Conservation (phyloP, 1,284 basidiomycete genomes). For the Leccinum fallax region DNA sequence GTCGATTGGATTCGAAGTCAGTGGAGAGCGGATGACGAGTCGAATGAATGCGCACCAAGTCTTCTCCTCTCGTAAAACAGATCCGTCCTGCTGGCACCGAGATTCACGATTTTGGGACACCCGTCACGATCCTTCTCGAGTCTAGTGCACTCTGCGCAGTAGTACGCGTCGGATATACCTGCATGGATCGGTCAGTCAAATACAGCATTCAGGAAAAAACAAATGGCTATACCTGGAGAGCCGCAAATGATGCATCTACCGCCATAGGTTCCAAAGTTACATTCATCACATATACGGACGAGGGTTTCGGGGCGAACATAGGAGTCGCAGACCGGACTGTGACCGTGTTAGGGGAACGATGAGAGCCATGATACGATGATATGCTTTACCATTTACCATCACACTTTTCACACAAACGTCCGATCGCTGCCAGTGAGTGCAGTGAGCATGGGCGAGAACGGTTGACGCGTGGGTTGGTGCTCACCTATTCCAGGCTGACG, state of each 20-base stretch:
- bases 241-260: conserved; percentile 98
- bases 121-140: conserved; percentile 98
- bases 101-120: conserved; percentile 98
- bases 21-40: neutral
- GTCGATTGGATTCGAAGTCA: conserved; percentile 8
- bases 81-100: conserved; percentile 88
- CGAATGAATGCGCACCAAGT: conserved; percentile 39
- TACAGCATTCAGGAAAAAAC: conserved; percentile 4
- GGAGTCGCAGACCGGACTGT: conserved; percentile 97
- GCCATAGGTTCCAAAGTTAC: conserved; percentile 98
- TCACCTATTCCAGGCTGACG: conserved; percentile 93
- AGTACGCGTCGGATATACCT: conserved; percentile 98
- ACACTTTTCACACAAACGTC: conserved; percentile 97
- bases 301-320: conserved; percentile 98
- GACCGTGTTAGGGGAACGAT: neutral
- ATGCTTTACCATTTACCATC: conserved; percentile 93
- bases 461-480: conserved; percentile 31
- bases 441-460: neutral
- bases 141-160: conserved; percentile 94
- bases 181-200: neutral
- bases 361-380: neutral
- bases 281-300: conserved; percentile 98
- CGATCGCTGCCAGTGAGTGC: conserved; percentile 67
- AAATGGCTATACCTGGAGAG: conserved; percentile 65
- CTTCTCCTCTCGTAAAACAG: conserved; percentile 87